Conservation (phyloP, 2,329 filamentous ascomycete genomes). For the Fusarium phyllophilum region DNA sequence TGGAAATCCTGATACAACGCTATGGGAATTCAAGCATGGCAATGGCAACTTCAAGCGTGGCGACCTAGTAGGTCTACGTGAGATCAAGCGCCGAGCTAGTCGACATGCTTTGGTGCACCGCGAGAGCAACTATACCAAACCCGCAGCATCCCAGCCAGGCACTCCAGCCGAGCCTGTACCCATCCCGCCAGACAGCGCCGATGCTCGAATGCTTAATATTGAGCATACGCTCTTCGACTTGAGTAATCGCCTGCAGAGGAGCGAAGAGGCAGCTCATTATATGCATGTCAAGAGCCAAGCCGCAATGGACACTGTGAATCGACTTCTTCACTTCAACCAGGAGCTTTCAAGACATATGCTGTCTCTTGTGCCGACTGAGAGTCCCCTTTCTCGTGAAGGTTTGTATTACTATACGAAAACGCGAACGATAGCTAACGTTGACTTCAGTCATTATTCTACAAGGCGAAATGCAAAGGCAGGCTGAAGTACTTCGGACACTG, state of each 20-base stretch:
- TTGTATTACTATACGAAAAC: constrained; percentile 51
- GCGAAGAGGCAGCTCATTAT: constrained; percentile 83
- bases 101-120: constrained; percentile 92
- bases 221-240: constrained; percentile 88
- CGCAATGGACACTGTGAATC: constrained; percentile 81
- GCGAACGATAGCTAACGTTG: constrained; percentile 26
- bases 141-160: constrained; percentile 79
- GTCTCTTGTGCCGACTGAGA: constrained; percentile 78
- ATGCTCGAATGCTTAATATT: constrained; percentile 77
- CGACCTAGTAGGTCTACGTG: constrained; percentile 87
- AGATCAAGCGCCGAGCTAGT: constrained; percentile 95
- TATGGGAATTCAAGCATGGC: constrained; percentile 99
- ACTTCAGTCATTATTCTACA: constrained; percentile 64
- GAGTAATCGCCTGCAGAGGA: constrained; percentile 77
- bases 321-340: constrained; percentile 79
- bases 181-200: constrained; percentile 76
- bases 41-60: constrained; percentile 97
- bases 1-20: constrained; percentile 87
- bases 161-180: constrained; percentile 85
- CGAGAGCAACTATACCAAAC: constrained; percentile 85
- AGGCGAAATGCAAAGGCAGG: constrained; percentile 69
- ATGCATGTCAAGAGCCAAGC: constrained; percentile 84
- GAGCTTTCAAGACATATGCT: constrained; percentile 82
- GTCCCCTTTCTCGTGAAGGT: constrained; percentile 84
- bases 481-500: constrained; percentile 64